Base-by-base conservation (phyloP, 140 eudicot species). In the Anethum foeniculum region DNA sequence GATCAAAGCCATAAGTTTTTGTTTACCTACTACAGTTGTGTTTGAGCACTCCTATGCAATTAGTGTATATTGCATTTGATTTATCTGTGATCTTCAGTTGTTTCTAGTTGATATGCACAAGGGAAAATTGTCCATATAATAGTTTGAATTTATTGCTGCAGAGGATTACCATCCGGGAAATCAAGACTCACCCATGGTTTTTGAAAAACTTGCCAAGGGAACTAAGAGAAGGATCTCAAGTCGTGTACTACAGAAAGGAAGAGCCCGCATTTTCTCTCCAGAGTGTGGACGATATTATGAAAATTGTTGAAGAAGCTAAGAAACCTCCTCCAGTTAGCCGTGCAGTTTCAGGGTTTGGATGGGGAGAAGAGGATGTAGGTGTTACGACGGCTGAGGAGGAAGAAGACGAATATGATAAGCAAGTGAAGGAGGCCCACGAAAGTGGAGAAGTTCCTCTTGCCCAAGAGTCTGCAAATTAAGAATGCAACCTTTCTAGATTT, bases 111-210 rank as follows among this genome's bases (percentile, higher is more conserved):
- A 25, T 62, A 62, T 62, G 28, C 30, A 6, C 71, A 7, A 62
- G 36, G 30, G 6, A 62, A 62, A 25, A 12, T 62, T 62, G 71
- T 62, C 3, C 18, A 28, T 27, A 27, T 62, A 62, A 62, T 62
- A 25, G 36, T 62, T 62, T 25, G 36, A 10, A 25, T 62, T 1
- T 25, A 11, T 62, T 67, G 23, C 10, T 87, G 84, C 88, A 94
- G 98, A 92, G 98, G 77, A 86, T 94, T 75, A 86, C 89, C 74
- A 83, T 94, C 62, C 89, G 88, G 79, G 98, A 94, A 27, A 94
- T 94, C 79, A 94, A 94, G 81, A 83, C 85, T 82, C 97, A 94
- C 76, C 96, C 98, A 56, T 94, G 98, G 98, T 94, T 94, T 76
- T 65, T 94, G 83, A 94, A 92, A 92, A 94, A 94, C 80, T 83